Conservation (phyloP, 768 basidiomycete genomes). For the Mycena albidolilacea region DNA sequence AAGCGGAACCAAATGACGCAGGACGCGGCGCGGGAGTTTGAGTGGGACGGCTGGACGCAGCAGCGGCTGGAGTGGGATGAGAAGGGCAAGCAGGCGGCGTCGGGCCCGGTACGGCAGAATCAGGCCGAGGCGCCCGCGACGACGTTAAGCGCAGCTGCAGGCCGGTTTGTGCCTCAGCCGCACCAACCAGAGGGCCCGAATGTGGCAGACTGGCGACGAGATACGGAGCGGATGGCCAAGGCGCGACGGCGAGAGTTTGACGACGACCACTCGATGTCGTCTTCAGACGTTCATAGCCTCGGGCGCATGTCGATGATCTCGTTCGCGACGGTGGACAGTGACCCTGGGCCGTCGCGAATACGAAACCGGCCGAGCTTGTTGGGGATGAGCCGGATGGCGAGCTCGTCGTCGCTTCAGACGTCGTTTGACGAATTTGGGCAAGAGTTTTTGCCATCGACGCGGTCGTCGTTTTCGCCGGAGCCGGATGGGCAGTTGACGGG, state of each 20-base stretch:
- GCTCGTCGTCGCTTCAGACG: constrained; percentile 81
- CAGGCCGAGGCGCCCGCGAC: constrained; percentile 60
- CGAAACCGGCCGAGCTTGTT: constrained; percentile 75
- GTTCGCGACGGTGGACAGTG: constrained; percentile 88
- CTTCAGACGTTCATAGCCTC: constrained; percentile 85
- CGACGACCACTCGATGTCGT: constrained; percentile 94
- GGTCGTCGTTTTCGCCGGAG: constrained; percentile 84
- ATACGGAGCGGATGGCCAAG: constrained; percentile 77
- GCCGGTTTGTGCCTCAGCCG: constrained; percentile 57
- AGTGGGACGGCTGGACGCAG: constrained; percentile 71
- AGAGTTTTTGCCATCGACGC: constrained; percentile 79
- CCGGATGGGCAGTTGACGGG: constrained; percentile 71
- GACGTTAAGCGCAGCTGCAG: constrained; percentile 74
- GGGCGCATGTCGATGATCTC: constrained; percentile 85
- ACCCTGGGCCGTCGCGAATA: constrained; percentile 82
- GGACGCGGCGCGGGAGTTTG: constrained; percentile 68
- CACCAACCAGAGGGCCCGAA: constrained; percentile 49
- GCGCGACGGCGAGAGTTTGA: constrained; percentile 87
- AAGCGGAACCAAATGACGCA: constrained; percentile 87
- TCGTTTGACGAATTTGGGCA: constrained; percentile 82
- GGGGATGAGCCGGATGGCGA: constrained; percentile 82
- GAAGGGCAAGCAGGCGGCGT: constrained; percentile 69
- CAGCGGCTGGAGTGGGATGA: constrained; percentile 60
- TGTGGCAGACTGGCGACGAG: constrained; percentile 63
- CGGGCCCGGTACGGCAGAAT: constrained; percentile 76